Percentiles rank a stretch among this genome's conserved stretches.
These are phyloP conservation scores for Dactylonectria macrodidyma DNA, from an alignment of 2,329 filamentous ascomycete genomes.

Conservation along the genomic window DNA sequence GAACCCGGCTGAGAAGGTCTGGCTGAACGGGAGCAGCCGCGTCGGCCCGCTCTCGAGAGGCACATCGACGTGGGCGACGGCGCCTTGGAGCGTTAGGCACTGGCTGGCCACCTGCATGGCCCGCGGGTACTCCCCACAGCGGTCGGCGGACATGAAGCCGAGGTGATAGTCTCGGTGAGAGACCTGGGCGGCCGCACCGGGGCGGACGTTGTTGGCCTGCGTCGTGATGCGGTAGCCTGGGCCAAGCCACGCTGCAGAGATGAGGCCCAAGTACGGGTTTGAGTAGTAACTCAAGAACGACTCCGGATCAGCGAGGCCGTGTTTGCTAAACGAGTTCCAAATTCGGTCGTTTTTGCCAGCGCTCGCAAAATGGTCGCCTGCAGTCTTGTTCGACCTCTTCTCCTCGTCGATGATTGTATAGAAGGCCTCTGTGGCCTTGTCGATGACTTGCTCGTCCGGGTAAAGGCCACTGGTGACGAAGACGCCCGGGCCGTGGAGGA, in stretches of 20 bases:
- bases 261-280: slow-evolving; percentile 69
- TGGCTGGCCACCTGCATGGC: slow-evolving; percentile 68
- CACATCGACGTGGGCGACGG: slow-evolving; percentile 74
- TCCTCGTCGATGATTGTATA: slow-evolving; percentile 64
- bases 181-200: slow-evolving; percentile 70
- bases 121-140: slow-evolving; percentile 63
- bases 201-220: slow-evolving; percentile 75
- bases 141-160: slow-evolving; percentile 69
- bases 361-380: slow-evolving; percentile 74
- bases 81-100: slow-evolving; percentile 74
- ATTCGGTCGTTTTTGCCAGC: slow-evolving; percentile 71
- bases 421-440: slow-evolving; percentile 64
- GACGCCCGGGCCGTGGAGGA: slow-evolving; percentile 71
- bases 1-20: slow-evolving; percentile 70
- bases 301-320: slow-evolving; percentile 64
- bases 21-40: slow-evolving; percentile 72
- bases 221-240: slow-evolving; percentile 72
- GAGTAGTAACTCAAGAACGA: slow-evolving; percentile 72
- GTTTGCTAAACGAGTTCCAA: slow-evolving; percentile 78
- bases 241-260: slow-evolving; percentile 71
- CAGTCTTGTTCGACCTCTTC: slow-evolving; percentile 49
- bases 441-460: slow-evolving; percentile 57
- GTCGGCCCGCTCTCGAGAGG: slow-evolving; percentile 72
- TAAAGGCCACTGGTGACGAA: slow-evolving; percentile 70
- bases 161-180: slow-evolving; percentile 76